Base-by-base conservation (phyloP, 1,284 basidiomycete genomes). In the Pseudozyma hubeiensis region DNA sequence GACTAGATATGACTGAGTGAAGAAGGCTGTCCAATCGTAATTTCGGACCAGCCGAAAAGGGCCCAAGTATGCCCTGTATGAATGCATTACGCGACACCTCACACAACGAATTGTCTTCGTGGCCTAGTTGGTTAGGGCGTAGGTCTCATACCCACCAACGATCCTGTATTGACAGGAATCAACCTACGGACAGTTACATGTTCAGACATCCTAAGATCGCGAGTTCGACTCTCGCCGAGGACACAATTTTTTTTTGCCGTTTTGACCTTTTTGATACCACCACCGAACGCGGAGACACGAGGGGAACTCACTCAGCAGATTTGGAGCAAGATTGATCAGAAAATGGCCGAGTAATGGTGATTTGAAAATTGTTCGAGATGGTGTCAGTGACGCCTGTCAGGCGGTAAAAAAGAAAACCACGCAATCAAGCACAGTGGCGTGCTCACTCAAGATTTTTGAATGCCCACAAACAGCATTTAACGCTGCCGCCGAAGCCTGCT, bases 121-220 rank as follows among this genome's bases (percentile, higher is more conserved):
- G 65, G 65, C 65, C 65, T 68, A 68, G 65, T 68, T 68, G 65
- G 65, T 68, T 68, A 63, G 65, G 65, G 65, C 65, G 65, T 68
- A 63, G 65, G 65, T 68, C 65, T 68, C 65, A 68, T 68, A 58
- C 65, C 59, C 58, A 63, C 65, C 59, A 63, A 63, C 60, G 65
- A 68, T 63, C 65, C 59, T 53, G 65, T 45, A 47, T 40, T 29
- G 31, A 44, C 64, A 49, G 58, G 64, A 62, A 56, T 52, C 49
- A 49, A 62, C 64, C 64, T 67, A 67, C 64, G 64, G 61, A 35
- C 53, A 17, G 4, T 7, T 13, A 17, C 24, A 40, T 13, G 54
- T 55, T 66, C 58, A 44, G 64, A 60, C 4, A 66, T 66, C 64
- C 64, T 61, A 66, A 66, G 64, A 66, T 66, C 64, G 64, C 58